Percentiles rank a stretch among this genome's conserved stretches.
Evolutionary conservation across 1,284 basidiomycete genomes (phyloP).

Genomic region (Pseudomicrostroma phylloplanum): DNA sequence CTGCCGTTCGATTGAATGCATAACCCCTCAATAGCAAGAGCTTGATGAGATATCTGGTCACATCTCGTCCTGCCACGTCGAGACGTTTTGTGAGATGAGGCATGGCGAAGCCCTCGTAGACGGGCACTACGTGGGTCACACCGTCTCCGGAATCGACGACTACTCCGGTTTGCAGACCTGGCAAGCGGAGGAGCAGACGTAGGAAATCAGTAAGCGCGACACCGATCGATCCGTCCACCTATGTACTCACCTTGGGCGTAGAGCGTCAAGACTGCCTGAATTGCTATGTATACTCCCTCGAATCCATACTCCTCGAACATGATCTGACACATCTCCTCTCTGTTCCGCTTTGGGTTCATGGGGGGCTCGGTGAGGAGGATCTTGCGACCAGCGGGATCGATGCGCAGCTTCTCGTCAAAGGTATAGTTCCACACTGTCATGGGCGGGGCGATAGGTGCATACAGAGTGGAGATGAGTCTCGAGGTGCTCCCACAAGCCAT

Average conservation of each 20-base stretch:
- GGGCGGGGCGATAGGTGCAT: neutral
- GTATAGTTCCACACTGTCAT: constrained; percentile 87
- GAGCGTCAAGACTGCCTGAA: constrained; percentile 94
- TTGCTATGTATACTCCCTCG: constrained; percentile 90
- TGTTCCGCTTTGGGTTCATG: constrained; percentile 93
- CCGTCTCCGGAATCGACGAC: constrained; percentile 99
- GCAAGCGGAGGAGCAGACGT: constrained; percentile 46
- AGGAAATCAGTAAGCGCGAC: neutral
- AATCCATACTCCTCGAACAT: constrained; percentile 99
- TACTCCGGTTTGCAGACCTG: constrained; percentile 88
- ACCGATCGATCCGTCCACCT: neutral
- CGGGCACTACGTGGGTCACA: constrained; percentile 97
- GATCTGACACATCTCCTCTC: constrained; percentile 90
- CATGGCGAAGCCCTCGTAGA: constrained; percentile 91
- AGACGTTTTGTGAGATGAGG: constrained; percentile 82
- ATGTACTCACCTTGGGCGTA: constrained; percentile 84
- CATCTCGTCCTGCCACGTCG: constrained; percentile 95
- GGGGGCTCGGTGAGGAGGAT: constrained; percentile 96
- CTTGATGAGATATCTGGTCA: constrained; percentile 97
- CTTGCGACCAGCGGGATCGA: constrained; percentile 82
- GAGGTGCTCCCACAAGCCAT: neutral
- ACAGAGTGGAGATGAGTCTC: constrained; percentile 6
- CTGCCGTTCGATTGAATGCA: constrained; percentile 97
- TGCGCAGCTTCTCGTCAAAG: constrained; percentile 86
- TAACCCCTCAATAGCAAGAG: constrained; percentile 95